These are phyloP conservation scores for Warburgia ugandensis DNA, from an alignment of 164 flowering plant species.

Conservation along the genomic window DNA sequence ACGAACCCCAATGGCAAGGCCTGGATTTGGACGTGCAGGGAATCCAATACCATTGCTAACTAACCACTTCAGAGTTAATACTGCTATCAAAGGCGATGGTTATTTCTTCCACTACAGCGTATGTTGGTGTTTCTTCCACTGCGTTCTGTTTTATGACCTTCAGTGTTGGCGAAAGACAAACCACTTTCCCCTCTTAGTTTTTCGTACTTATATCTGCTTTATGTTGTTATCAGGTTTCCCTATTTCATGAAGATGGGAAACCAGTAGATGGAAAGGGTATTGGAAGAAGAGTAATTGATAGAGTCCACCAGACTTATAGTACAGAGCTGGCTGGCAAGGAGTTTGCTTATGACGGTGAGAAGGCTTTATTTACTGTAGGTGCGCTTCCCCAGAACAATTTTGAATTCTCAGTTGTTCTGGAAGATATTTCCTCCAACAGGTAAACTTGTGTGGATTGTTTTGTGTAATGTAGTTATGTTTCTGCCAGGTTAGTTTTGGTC, in stretches of 20 bases:
- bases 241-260: constrained; percentile 76
- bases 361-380: constrained; percentile 82
- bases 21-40: constrained; percentile 60
- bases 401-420: constrained; percentile 79
- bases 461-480: background rate
- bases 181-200: background rate
- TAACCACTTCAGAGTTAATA: constrained; percentile 77
- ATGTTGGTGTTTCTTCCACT: constrained; percentile 19
- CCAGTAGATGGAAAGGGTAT: constrained; percentile 85
- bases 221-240: constrained; percentile 79
- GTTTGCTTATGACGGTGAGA: constrained; percentile 93
- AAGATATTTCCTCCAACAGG: constrained; percentile 59
- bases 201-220: no score
- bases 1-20: constrained; percentile 60
- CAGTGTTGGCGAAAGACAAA: no score
- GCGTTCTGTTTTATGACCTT: background rate
- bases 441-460: constrained; percentile 11
- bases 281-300: constrained; percentile 70
- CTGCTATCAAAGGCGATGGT: constrained; percentile 44
- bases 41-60: constrained; percentile 49
- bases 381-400: constrained; percentile 70
- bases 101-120: constrained; percentile 85
- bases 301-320: constrained; percentile 62
- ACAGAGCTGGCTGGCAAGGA: constrained; percentile 61
- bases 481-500: background rate